Evolutionary conservation across 495 filamentous ascomycete genomes (phyloP).

Genomic region (Aspergillus cristatus): DNA sequence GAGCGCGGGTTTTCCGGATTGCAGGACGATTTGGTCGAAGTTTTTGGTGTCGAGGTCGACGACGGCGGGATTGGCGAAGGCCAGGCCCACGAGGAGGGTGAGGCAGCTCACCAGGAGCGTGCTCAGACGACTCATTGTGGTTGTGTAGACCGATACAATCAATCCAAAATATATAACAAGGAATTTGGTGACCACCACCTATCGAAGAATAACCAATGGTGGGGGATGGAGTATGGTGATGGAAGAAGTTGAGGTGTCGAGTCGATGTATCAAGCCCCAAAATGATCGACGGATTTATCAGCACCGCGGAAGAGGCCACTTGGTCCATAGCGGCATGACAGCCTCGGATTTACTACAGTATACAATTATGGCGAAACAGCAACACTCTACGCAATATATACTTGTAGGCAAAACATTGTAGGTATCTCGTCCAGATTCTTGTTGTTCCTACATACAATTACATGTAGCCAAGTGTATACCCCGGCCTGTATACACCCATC

Average conservation of each 20-base stretch:
- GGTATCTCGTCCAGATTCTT: not conserved
- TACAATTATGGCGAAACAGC: too few relatives aligned
- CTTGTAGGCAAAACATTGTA: too few relatives aligned
- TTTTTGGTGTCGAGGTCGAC: constrained; percentile 80
- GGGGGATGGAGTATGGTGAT: not conserved
- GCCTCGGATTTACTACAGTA: too few relatives aligned
- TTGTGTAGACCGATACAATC: not conserved
- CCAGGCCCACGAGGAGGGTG: constrained; percentile 29
- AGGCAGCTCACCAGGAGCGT: constrained; percentile 35
- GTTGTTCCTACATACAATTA: not conserved
- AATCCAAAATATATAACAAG: too few relatives aligned
- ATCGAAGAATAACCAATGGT: not conserved
- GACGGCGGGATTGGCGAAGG: constrained; percentile 40
- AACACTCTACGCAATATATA: too few relatives aligned
- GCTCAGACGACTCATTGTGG: constrained; percentile 40
- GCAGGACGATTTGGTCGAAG: constrained; percentile 81
- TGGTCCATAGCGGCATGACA: constrained; percentile 10
- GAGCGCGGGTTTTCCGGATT: constrained; percentile 89
- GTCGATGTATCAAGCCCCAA: not conserved
- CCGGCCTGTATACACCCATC: too few relatives aligned
- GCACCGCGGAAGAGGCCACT: constrained; percentile 15
- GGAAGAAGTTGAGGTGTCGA: not conserved
- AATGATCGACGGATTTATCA: constrained; percentile 5
- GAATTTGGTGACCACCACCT: too few relatives aligned
- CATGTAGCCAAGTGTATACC: not conserved